Base-by-base conservation (phyloP, 495 filamentous ascomycete genomes). In the Penicillium ucsense region DNA sequence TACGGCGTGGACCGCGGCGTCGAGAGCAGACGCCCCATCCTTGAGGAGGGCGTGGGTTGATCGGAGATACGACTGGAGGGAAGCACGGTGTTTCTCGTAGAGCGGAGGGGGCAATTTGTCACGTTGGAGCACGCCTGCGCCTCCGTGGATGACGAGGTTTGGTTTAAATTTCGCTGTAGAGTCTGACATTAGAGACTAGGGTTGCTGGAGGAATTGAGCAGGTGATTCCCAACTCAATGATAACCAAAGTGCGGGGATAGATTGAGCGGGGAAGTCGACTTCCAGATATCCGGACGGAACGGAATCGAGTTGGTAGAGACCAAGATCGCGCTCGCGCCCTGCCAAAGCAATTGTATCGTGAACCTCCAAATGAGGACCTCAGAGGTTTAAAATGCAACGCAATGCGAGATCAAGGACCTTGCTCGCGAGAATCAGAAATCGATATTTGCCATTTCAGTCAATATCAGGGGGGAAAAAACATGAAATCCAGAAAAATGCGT, bases 101-200 rank as follows among this genome's bases (percentile, higher is more conserved):
- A 75, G 68, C 29, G 73, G 61, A 6, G 78, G 75, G 1, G 82
- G 74, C 28, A 94, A 73, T 55, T 76, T 85, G n/a, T 70, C 57
- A 6, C 78, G 84, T 8, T 77, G 78, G 61, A 94, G 82, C 57
- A 84, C 84, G 30, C 89, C 89, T 2, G 89, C 89, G 48, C 89
- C 89, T 62, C 89, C 90, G 60, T 95, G 89, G 62, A 96, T 78
- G 63, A 91, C 89, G 32, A 91, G 66, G 5, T 85, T 77, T 3
- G 86, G 85, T 50, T 75, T 76, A 50, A 73, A 67, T 6, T 47
- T 50, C 4, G 59, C 46, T 20, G 42, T 35, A 9, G 48, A 33
- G 10, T 38, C n/a, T 30, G 45, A n/a, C 38, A 51, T 60, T 46
- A 35, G 47, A 20, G 20, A 20, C 20, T 20, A 2, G 2, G 38